Evolutionary conservation across 1,284 basidiomycete genomes (phyloP).

Genomic region (Fistulina hepatica): DNA sequence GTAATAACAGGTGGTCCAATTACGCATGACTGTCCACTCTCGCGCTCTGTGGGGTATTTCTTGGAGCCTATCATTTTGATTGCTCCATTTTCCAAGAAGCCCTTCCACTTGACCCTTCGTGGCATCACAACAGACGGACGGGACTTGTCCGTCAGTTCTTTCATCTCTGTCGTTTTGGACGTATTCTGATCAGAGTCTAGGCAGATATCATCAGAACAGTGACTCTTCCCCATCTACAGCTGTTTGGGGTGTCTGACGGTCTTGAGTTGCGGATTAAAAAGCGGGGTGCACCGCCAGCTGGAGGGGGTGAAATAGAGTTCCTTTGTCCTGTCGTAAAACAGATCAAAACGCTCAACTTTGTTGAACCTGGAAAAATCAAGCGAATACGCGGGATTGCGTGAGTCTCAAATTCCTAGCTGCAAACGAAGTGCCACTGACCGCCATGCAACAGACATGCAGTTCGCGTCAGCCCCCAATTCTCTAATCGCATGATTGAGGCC

Average conservation of each 20-base stretch:
- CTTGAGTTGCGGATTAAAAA: slow-evolving; percentile 88
- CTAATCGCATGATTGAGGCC: slow-evolving; percentile 94
- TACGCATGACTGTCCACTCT: slow-evolving; percentile 80
- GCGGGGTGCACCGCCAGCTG: slow-evolving; percentile 82
- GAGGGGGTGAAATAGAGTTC: slow-evolving; percentile 91
- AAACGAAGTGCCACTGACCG: slow-evolving; percentile 7
- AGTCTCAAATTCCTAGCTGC: slow-evolving; percentile 24
- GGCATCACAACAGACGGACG: slow-evolving; percentile 88
- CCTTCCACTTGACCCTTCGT: slow-evolving; percentile 69
- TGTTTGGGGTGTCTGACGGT: slow-evolving; percentile 83
- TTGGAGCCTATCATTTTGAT: slow-evolving; percentile 85
- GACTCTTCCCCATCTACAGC: slow-evolving; percentile 82
- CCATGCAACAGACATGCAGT: slow-evolving; percentile 64
- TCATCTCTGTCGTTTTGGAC: slow-evolving; percentile 9
- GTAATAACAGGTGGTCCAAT: slow-evolving; percentile 79
- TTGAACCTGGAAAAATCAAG: slow-evolving; percentile 83
- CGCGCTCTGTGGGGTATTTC: slow-evolving; percentile 88
- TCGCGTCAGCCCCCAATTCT: slow-evolving; percentile 93
- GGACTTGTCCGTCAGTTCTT: slow-evolving; percentile 70
- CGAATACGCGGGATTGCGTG: slow-evolving; percentile 94
- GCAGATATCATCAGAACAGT: slow-evolving; percentile 89
- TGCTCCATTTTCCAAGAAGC: slow-evolving; percentile 89
- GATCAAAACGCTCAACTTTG: slow-evolving; percentile 86
- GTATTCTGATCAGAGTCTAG: slow-evolving; percentile 28
- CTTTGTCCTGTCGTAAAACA: slow-evolving; percentile 87